Conservation (phyloP, 306 rosid genomes). For the Cucurbita argyrosperma region DNA sequence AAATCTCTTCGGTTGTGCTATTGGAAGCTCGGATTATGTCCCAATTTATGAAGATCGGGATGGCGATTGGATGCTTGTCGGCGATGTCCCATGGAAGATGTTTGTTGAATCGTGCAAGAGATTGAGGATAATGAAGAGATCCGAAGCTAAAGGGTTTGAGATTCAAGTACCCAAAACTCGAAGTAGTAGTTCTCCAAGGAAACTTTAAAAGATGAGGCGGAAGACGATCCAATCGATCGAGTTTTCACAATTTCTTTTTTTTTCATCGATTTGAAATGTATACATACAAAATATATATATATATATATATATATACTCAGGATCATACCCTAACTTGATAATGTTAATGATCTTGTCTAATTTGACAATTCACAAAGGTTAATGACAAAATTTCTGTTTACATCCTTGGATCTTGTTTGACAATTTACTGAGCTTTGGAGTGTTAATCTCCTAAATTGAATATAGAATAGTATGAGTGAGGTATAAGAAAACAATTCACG, state of each 20-base stretch:
- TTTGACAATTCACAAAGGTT: not conserved
- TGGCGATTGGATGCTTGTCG: constrained; percentile 96
- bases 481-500: not conserved
- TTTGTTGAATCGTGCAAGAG: constrained; percentile 10
- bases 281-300: not conserved
- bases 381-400: not conserved
- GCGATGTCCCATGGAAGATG: constrained; percentile 88
- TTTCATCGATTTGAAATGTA: not conserved
- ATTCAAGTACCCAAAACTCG: not conserved
- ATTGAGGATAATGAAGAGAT: constrained; percentile 12
- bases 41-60: constrained; percentile 91
- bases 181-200: not conserved
- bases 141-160: constrained; percentile 7
- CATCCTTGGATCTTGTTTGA: not conserved
- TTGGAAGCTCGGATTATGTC: constrained; percentile 44
- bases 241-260: not conserved
- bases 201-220: not conserved
- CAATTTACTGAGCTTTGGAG: not conserved
- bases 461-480: too few relatives aligned
- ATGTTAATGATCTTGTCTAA: not conserved
- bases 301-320: not conserved
- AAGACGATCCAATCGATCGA: not conserved
- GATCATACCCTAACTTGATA: not conserved
- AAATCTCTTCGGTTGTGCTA: constrained; percentile 53
- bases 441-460: too few relatives aligned